Percentiles rank a stretch among this genome's conserved stretches.
phyloP scores from a whole-genome alignment of 768 basidiomycete genomes.

The Sporobolomyces roseus region DNA sequence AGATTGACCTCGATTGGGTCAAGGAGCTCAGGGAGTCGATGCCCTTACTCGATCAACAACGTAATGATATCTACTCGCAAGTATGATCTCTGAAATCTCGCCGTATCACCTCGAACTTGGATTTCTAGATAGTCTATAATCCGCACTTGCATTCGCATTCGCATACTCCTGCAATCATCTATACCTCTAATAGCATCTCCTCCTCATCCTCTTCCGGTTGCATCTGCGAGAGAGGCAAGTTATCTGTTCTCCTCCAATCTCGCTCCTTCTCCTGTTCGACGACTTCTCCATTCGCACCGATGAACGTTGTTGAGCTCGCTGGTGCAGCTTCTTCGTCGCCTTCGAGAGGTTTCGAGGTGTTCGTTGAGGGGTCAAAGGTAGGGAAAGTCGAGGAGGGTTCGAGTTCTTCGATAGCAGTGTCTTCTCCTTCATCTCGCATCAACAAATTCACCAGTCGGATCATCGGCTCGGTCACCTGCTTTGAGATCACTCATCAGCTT shows the following conservation, averaged over 20 bases:
- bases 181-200: slow-evolving; percentile 71
- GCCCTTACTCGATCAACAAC: slow-evolving; percentile 41
- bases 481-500: too few species aligned
- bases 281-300: slow-evolving; percentile 41
- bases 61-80: slow-evolving; percentile 39
- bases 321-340: slow-evolving; percentile 36
- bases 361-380: slow-evolving; percentile 1
- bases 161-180: too few species aligned
- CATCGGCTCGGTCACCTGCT: slow-evolving; percentile 76
- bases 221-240: slow-evolving; percentile 14
- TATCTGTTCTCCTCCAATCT: slow-evolving; percentile 4
- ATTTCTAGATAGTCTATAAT: too few species aligned
- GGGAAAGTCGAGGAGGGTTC: slow-evolving; percentile 26
- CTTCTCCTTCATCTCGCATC: slow-evolving; percentile 67
- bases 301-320: slow-evolving; percentile 8
- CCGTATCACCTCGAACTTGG: too few species aligned
- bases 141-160: too few species aligned
- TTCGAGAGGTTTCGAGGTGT: slow-evolving; percentile 20
- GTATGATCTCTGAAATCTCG: background rate
- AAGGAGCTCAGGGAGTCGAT: slow-evolving; percentile 37
- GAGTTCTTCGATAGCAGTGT: slow-evolving; percentile 48
- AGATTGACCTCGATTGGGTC: slow-evolving; percentile 40
- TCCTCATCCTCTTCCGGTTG: slow-evolving; percentile 62
- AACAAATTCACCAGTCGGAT: slow-evolving; percentile 83
- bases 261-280: slow-evolving; percentile 22